A percentile compares a stretch with the other conserved stretches of the same genome.
These are phyloP conservation scores for Ustilago shanxiensis DNA, from an alignment of 1,284 basidiomycete species.

Conservation along the genomic window DNA sequence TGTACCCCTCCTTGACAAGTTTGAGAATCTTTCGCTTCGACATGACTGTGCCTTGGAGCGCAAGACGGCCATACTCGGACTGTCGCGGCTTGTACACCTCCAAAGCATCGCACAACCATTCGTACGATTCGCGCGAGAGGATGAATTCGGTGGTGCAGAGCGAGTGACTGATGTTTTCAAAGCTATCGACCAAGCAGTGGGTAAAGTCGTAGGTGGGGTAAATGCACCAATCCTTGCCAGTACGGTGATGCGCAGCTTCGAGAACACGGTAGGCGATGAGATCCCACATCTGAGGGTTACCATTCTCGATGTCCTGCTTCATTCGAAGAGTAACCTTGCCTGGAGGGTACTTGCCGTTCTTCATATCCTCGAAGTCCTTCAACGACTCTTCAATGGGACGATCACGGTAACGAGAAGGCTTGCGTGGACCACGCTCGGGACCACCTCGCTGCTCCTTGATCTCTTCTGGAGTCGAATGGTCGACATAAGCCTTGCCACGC, in stretches of 20 bases:
- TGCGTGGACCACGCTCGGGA: constrained; percentile 84
- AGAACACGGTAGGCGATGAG: constrained; percentile 95
- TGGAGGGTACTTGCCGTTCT: constrained; percentile 86
- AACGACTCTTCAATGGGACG: constrained; percentile 88
- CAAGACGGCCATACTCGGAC: constrained; percentile 95
- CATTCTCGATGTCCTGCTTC: constrained; percentile 90
- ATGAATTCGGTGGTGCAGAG: constrained; percentile 98
- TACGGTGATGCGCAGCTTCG: constrained; percentile 91
- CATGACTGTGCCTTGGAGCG: constrained; percentile 93
- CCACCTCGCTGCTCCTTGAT: constrained; percentile 88
- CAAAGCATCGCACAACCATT: constrained; percentile 97
- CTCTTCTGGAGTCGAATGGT: constrained; percentile 94
- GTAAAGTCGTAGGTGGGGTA: constrained; percentile 99
- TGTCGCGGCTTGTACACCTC: constrained; percentile 98
- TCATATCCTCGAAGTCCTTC: constrained; percentile 91
- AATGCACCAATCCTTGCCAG: constrained; percentile 84
- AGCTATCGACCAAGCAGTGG: constrained; percentile 97
- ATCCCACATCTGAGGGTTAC: constrained; percentile 99
- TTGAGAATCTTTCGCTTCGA: constrained; percentile 96
- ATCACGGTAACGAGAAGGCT: constrained; percentile 86
- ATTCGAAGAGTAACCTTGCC: constrained; percentile 93
- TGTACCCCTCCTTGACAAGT: constrained; percentile 86
- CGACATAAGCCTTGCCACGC: constrained; percentile 93
- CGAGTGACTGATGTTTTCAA: constrained; percentile 99
- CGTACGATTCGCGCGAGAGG: constrained; percentile 95